Percentiles rank a stretch among this genome's conserved stretches.
These are phyloP conservation scores for Tolypocladium ophioglossoides DNA, from an alignment of 2,329 filamentous ascomycete species.

Conservation along the genomic window DNA sequence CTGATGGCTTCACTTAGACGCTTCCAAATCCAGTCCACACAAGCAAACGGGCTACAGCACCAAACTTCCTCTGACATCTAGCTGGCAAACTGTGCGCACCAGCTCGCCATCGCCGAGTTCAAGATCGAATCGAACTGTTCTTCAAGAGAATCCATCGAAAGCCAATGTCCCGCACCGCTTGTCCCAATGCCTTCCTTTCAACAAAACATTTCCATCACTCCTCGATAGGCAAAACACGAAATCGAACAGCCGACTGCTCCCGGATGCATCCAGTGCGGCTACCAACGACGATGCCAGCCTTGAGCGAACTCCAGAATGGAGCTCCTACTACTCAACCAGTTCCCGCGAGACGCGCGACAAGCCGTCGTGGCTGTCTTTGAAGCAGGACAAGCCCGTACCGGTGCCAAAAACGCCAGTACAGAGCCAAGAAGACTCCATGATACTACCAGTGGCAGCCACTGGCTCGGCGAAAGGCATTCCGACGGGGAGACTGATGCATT, in stretches of 20 bases:
- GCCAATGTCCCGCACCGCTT: neutral
- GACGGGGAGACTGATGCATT: too few species aligned
- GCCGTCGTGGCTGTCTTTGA: neutral
- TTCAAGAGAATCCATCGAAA: neutral
- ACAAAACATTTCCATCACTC: constrained; percentile 1
- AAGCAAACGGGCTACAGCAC: too few species aligned
- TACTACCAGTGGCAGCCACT: neutral
- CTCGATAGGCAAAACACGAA: neutral
- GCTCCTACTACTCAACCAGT: neutral
- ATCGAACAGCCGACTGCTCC: neutral
- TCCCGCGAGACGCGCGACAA: neutral
- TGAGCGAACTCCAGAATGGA: neutral
- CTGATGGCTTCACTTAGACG: neutral
- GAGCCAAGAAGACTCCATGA: neutral
- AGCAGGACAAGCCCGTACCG: neutral
- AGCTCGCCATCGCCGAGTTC: neutral
- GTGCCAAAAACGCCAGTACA: neutral
- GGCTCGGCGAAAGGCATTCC: neutral
- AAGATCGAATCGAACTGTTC: neutral
- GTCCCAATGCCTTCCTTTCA: neutral
- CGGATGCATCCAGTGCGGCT: neutral
- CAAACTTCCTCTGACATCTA: neutral
- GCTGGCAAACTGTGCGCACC: neutral
- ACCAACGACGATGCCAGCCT: neutral
- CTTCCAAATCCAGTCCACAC: neutral